Evolutionary conservation across 2,329 filamentous ascomycete species (phyloP).

Genomic region (Emericellopsis cladophorae): DNA sequence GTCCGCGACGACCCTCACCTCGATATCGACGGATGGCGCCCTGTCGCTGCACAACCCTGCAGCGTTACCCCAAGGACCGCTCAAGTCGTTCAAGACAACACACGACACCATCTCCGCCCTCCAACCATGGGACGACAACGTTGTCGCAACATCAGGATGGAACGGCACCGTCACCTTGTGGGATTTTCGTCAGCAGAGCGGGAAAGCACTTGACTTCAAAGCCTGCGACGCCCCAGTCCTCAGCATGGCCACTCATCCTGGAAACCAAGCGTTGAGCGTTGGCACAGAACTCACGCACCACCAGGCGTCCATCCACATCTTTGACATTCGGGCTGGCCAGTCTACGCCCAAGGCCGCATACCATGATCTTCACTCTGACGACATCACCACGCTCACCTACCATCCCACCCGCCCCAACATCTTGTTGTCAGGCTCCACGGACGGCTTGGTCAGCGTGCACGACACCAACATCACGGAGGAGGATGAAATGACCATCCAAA

Average conservation of each 20-base stretch:
- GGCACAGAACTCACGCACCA: slow-evolving; percentile 62
- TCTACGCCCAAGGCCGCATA: slow-evolving; percentile 38
- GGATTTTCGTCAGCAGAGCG: slow-evolving; percentile 40
- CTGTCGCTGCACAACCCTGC: slow-evolving; percentile 51
- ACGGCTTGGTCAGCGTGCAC: slow-evolving; percentile 67
- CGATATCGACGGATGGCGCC: slow-evolving; percentile 59
- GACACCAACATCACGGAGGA: slow-evolving; percentile 59
- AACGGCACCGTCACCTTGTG: slow-evolving; percentile 55
- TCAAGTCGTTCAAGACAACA: slow-evolving; percentile 32
- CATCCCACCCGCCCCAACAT: slow-evolving; percentile 47
- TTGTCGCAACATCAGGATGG: slow-evolving; percentile 58
- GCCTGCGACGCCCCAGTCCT: slow-evolving; percentile 41
- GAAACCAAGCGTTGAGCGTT: slow-evolving; percentile 49
- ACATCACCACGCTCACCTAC: slow-evolving; percentile 46
- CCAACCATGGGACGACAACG: slow-evolving; percentile 35
- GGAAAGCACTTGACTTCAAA: slow-evolving; percentile 26
- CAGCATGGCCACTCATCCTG: slow-evolving; percentile 48
- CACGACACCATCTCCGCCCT: slow-evolving; percentile 55
- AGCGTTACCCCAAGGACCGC: slow-evolving; percentile 37
- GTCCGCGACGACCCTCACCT: slow-evolving; percentile 33
- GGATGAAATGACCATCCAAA: slow-evolving; percentile 66
- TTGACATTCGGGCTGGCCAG: slow-evolving; percentile 41
- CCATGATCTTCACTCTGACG: slow-evolving; percentile 54
- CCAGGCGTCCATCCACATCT: slow-evolving; percentile 47
- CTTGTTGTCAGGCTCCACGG: slow-evolving; percentile 65